phyloP scores from a whole-genome alignment of 2,329 filamentous ascomycete species.

The Blastomyces silverae region DNA sequence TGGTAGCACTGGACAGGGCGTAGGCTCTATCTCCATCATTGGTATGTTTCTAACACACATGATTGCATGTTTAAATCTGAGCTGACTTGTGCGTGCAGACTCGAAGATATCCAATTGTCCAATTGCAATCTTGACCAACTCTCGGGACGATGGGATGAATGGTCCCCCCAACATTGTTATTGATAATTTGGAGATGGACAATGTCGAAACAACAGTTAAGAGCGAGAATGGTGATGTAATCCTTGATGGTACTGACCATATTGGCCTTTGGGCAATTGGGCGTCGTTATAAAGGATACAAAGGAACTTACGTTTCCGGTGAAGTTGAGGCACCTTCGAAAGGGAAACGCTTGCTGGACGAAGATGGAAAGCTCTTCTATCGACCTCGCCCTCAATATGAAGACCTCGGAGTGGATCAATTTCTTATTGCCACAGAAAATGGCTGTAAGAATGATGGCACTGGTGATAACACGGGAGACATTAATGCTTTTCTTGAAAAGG shows the following conservation, averaged over 20 bases:
- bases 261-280: conserved; percentile 14
- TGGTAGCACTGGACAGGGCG: conserved; percentile 3
- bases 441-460: conserved; percentile 13
- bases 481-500: conserved; percentile 14
- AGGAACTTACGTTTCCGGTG: conserved; percentile 11
- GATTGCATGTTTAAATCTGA: not conserved
- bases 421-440: conserved; percentile 13
- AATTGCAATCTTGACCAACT: conserved; percentile 32
- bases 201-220: conserved; percentile 38
- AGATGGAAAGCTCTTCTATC: conserved; percentile 11
- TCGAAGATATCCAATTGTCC: conserved; percentile 10
- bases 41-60: conserved; percentile 9
- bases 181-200: conserved; percentile 47
- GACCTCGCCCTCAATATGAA: conserved; percentile 15
- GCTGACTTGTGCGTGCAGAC: conserved; percentile 5
- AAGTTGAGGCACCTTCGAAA: conserved; percentile 12
- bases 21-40: conserved; percentile 11
- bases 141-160: conserved; percentile 8
- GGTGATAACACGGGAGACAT: conserved; percentile 13
- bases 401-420: conserved; percentile 4
- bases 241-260: not conserved
- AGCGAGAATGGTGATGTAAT: conserved; percentile 10
- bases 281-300: conserved; percentile 12
- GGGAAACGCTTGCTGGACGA: conserved; percentile 5
- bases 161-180: conserved; percentile 29